Conservation (phyloP, 2,329 filamentous ascomycete species). For the Acrocalymma vagum region DNA sequence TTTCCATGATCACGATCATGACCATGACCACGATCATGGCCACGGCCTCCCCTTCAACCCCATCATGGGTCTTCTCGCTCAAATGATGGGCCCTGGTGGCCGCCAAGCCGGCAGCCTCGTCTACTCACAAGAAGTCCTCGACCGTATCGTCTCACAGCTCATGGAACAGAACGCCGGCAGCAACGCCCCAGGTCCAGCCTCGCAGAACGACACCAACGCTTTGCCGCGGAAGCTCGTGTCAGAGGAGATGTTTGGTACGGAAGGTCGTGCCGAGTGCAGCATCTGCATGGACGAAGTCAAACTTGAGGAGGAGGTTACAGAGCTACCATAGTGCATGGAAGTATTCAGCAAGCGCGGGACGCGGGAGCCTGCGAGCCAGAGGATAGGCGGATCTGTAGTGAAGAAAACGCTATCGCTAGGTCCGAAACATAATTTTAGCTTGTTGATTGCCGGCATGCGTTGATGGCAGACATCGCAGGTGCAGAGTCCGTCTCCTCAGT, state of each 20-base stretch:
- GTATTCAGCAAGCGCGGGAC: too few species aligned
- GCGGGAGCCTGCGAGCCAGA: too few species aligned
- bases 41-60: conserved; percentile 37
- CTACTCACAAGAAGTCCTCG: conserved; percentile 88
- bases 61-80: conserved; percentile 55
- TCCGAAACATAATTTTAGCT: too few species aligned
- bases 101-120: conserved; percentile 77
- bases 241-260: conserved; percentile 72
- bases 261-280: conserved; percentile 80
- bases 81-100: conserved; percentile 37
- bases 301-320: conserved; percentile 75
- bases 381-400: too few species aligned
- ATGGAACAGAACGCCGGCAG: conserved; percentile 84
- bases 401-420: too few species aligned
- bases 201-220: conserved; percentile 74
- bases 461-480: too few species aligned
- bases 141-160: conserved; percentile 84
- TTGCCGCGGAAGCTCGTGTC: conserved; percentile 77
- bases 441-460: too few species aligned
- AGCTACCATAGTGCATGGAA: too few species aligned
- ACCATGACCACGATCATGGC: conserved; percentile 13
- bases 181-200: conserved; percentile 83
- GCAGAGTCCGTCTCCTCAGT: too few species aligned
- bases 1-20: conserved; percentile 11
- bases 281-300: conserved; percentile 92